Evolutionary conservation across 495 filamentous ascomycete genomes (phyloP), one percentile per base, ranked within the genome.

Genomic region (Lasiosphaeria hispida): DNA sequence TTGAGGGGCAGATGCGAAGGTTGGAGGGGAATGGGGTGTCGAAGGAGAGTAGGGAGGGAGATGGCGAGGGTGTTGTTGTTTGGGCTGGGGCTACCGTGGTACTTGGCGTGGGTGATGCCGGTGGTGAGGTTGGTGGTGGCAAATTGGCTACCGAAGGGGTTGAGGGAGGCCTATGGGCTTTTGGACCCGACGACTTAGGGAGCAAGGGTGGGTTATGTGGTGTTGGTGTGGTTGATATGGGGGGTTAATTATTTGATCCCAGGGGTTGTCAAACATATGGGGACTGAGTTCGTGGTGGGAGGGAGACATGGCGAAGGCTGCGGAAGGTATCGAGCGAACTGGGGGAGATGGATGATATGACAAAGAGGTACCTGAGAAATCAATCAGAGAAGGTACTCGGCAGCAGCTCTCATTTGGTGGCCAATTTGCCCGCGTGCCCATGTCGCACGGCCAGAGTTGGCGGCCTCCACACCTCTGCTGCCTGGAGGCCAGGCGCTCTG

Each of bases 221-320:
- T 44, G 10, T 10, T 57, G 10, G 50, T 57, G 10, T 50, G 45
- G 49, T 1, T 35, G 35, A 18, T 36, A 18, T 36, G 39, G 14
- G 13, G 23, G 34, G 35, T 55, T 23, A 40, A 62, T 35, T 51
- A 23, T 53, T 4, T 39, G 13, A 61, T n/a, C 0, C 53, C 58
- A 9, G 45, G 38, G 14, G 18, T 50, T 11, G 40, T 52, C 7
- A 51, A 38, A 23, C 14, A 23, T 10, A 8, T 33, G 42, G 38
- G 30, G n/a, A 17, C 10, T 18, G 14, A 1, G 9, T 50, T 37
- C 56, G 55, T 59, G 56, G 15, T 30, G 50, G 47, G 45, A 6
- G 50, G 47, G 45, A 6, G 50, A 51, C 53, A 63, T 58, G 60
- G 60, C 38, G 57, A 48, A 23, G 15, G 61, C 44, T 41, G 63